Base-by-base conservation (phyloP, 495 filamentous ascomycete species). In the Podospora pseudocomata region DNA sequence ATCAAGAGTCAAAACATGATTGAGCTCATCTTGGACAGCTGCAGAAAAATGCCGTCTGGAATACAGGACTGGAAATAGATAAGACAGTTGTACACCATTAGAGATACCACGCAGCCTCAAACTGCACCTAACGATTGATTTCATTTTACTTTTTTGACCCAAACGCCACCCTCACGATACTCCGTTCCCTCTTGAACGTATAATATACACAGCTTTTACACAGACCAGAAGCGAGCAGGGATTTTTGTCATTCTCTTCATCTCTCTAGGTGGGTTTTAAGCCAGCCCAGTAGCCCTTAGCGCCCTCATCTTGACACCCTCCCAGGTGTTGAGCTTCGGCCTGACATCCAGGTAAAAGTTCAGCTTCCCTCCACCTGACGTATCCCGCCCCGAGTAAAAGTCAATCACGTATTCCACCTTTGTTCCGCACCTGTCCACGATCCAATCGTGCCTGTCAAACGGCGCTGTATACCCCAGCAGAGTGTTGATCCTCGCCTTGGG, bases 391-490 rank as follows among this genome's bases (percentile, higher is more conserved):
- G 90, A 86, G 77, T 99, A 99, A 76, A 98, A 99, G 80, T 99
- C 95, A 78, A 99, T 99, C 28, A 99, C 88, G 76, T 99, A 99
- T 75, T 97, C 95, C 55, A 99, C 80, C 71, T 84, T 84, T 71
- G 87, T 90, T n/a, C 93, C 94, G 71, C 95, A 97, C 67, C 95
- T 83, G 78, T 98, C 94, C 11, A 99, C 89, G 18, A 97, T 90
- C 95, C 95, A 98, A 79, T 99, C 95, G 75, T 99, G 95, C 62
- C 95, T 85, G 80, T 99, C 95, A 77, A 99, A 99, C 56, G 95
- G 95, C 49, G 86, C 81, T 75, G 92, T 88, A 80, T 97, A 97
- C 20, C 95, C 95, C 68, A 97, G 79, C 64, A 91, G 79, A 7
- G 87, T 90, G 74, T 96, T 93, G 61, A 93, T 72, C 60, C 94